Percentiles rank a stretch among this genome's conserved stretches.
Conservation (phyloP, 768 basidiomycete genomes). For the Amanita muscaria region DNA sequence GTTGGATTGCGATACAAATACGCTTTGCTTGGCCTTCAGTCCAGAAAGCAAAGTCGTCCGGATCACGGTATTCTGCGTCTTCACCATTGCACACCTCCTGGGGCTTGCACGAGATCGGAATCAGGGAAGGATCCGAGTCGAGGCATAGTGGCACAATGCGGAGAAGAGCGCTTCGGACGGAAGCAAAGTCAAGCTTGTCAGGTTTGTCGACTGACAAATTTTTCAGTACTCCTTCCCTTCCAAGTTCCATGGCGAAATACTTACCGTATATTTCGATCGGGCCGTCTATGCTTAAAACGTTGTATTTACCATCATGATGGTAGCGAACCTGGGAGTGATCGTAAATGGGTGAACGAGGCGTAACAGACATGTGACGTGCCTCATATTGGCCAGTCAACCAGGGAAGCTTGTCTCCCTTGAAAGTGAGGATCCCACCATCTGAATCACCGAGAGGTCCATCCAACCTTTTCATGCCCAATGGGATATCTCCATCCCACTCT, state of each 20-base stretch:
- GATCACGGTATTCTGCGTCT: constrained; percentile 44
- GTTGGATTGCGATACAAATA: constrained; percentile 70
- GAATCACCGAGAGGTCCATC: constrained; percentile 31
- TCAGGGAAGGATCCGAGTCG: constrained; percentile 75
- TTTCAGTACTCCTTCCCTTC: neutral
- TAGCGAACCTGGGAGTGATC: constrained; percentile 48
- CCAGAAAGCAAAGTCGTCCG: constrained; percentile 95
- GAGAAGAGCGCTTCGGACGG: constrained; percentile 58
- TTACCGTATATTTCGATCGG: constrained; percentile 86
- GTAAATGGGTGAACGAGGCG: neutral
- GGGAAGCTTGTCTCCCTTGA: constrained; percentile 72
- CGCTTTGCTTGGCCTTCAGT: constrained; percentile 82
- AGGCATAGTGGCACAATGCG: constrained; percentile 80
- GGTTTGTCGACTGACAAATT: constrained; percentile 32
- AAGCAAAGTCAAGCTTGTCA: constrained; percentile 47
- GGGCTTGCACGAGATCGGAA: constrained; percentile 60
- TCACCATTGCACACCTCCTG: constrained; percentile 14
- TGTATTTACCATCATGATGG: constrained; percentile 96
- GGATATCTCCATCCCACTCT: constrained; percentile 89
- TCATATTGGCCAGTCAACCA: constrained; percentile 87
- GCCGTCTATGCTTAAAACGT: constrained; percentile 80
- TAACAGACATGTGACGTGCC: constrained; percentile 29
- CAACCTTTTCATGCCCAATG: constrained; percentile 36
- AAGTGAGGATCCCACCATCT: constrained; percentile 59
- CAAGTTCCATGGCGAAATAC: constrained; percentile 18